Conservation (phyloP, 371 early-diverging fungal species). For the Mucor indicus region DNA sequence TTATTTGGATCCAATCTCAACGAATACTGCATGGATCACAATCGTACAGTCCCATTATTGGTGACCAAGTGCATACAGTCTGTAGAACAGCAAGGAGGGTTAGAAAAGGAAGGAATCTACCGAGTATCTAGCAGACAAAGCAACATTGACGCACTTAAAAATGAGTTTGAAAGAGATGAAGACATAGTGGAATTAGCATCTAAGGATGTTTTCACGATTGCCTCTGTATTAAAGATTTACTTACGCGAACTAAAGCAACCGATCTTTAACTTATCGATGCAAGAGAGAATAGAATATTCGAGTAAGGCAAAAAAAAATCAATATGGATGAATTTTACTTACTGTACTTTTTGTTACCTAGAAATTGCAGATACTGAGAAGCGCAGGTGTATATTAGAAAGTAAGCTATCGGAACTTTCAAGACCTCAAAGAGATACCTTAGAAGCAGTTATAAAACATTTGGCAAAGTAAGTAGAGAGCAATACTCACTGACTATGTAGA, state of each 20-base stretch:
- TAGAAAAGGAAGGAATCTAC: slow-evolving; percentile 61
- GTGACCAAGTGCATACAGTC: slow-evolving; percentile 47
- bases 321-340: not conserved
- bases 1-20: slow-evolving; percentile 51
- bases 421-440: slow-evolving; percentile 50
- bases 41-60: slow-evolving; percentile 44
- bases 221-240: slow-evolving; percentile 62
- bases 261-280: slow-evolving; percentile 48
- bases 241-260: slow-evolving; percentile 65
- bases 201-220: slow-evolving; percentile 57
- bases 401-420: slow-evolving; percentile 34
- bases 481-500: not conserved
- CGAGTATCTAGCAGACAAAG: slow-evolving; percentile 55
- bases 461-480: slow-evolving; percentile 36
- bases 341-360: slow-evolving; percentile 6
- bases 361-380: slow-evolving; percentile 19
- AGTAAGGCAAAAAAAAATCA: slow-evolving; percentile 27
- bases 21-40: slow-evolving; percentile 32
- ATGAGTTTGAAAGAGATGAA: slow-evolving; percentile 55
- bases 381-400: slow-evolving; percentile 31
- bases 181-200: slow-evolving; percentile 38
- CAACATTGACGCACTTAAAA: slow-evolving; percentile 46
- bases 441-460: slow-evolving; percentile 48
- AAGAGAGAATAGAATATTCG: slow-evolving; percentile 56
- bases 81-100: slow-evolving; percentile 49